Percentiles rank a stretch among this genome's conserved stretches.
These are phyloP conservation scores for Antrodiella citrinella DNA, from an alignment of 768 basidiomycete genomes.

Conservation along the genomic window DNA sequence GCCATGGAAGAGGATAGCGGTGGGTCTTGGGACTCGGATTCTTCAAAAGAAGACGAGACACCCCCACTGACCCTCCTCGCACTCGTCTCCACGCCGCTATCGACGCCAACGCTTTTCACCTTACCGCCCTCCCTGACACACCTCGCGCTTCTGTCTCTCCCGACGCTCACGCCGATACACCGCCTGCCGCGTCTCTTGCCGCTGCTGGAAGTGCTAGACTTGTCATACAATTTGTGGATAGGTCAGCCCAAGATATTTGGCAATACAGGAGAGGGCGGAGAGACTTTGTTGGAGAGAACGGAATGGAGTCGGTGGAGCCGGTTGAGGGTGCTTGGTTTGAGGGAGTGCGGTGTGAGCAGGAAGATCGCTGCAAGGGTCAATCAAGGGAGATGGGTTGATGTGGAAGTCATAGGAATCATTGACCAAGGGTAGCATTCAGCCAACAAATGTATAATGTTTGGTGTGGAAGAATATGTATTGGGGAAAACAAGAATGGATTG, in stretches of 20 bases:
- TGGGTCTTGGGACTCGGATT: constrained; percentile 13
- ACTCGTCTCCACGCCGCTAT: constrained; percentile 41
- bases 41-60: constrained; percentile 5
- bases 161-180: constrained; percentile 40
- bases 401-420: constrained; percentile 37
- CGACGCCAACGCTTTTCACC: constrained; percentile 35
- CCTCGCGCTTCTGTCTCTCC: constrained; percentile 48
- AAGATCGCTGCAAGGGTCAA: constrained; percentile 42
- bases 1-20: not conserved
- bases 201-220: constrained; percentile 51
- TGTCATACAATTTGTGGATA: constrained; percentile 59
- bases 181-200: constrained; percentile 54
- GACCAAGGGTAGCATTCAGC: no score
- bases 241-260: constrained; percentile 3
- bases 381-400: constrained; percentile 57
- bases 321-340: constrained; percentile 47
- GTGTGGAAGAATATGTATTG: no score
- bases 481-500: no score
- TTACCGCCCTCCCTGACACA: constrained; percentile 61
- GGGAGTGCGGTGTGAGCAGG: constrained; percentile 40
- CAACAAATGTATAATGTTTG: no score
- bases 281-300: constrained; percentile 37
- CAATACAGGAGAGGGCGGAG: constrained; percentile 3
- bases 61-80: constrained; percentile 37
- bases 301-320: constrained; percentile 52